phyloP scores from a whole-genome alignment of 768 basidiomycete genomes.

The Ramaria rubella region DNA sequence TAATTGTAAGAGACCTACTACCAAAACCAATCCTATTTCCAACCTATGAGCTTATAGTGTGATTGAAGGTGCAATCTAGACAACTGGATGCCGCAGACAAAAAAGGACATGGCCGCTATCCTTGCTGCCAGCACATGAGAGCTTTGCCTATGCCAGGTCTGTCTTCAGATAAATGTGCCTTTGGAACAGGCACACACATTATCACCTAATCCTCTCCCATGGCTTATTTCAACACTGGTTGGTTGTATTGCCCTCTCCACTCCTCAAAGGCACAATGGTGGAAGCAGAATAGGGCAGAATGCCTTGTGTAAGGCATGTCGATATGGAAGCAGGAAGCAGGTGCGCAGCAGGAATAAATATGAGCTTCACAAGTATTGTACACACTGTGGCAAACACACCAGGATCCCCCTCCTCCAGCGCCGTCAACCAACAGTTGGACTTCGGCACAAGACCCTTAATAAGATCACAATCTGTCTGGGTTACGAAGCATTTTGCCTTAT shows the following conservation, averaged over 20 bases:
- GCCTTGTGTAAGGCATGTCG: background rate
- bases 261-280: background rate
- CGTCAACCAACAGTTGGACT: no score
- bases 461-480: no score
- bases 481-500: no score
- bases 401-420: no score
- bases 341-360: no score
- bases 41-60: conserved; percentile 43
- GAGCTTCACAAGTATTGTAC: no score
- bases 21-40: conserved; percentile 1
- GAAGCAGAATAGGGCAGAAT: background rate
- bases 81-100: conserved; percentile 82
- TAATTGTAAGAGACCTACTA: conserved; percentile 55
- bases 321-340: no score
- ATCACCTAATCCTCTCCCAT: background rate
- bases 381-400: no score
- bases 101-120: conserved; percentile 72
- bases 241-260: background rate
- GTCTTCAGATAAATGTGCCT: background rate
- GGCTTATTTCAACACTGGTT: background rate
- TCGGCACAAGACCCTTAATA: no score
- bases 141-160: background rate
- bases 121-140: conserved; percentile 28
- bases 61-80: conserved; percentile 82
- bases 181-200: background rate